Evolutionary conservation across 1,139 yeast genomes (phyloP).

Genomic region (Hansenula lynferdii): DNA sequence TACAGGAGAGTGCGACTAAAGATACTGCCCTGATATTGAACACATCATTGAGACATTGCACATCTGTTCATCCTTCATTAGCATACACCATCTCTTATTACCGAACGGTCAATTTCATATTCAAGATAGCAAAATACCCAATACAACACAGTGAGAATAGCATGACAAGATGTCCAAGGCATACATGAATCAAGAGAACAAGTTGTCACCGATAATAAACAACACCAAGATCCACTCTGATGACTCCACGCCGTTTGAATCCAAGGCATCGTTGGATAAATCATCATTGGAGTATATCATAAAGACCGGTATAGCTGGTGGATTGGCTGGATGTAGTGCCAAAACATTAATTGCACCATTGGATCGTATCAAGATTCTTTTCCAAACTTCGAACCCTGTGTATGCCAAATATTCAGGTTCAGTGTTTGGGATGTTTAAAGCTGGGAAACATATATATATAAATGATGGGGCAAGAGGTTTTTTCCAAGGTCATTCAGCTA

Average conservation of each 20-base stretch:
- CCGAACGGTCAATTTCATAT: too few species aligned
- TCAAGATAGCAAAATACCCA: too few species aligned
- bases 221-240: conserved; percentile 13
- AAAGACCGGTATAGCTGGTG: conserved; percentile 90
- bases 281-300: conserved; percentile 74
- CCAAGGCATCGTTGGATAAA: conserved; percentile 40
- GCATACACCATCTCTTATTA: too few species aligned
- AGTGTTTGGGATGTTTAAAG: conserved; percentile 67
- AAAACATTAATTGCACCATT: conserved; percentile 93
- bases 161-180: not conserved
- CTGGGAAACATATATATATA: conserved; percentile 60
- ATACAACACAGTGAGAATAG: not conserved
- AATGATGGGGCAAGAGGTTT: conserved; percentile 79
- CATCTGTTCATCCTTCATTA: too few species aligned
- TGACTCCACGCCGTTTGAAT: conserved; percentile 16
- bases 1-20: too few species aligned
- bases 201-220: conserved; percentile 4
- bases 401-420: conserved; percentile 79
- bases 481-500: conserved; percentile 94
- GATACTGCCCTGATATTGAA: too few species aligned
- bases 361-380: conserved; percentile 89
- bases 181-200: conserved; percentile 1
- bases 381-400: conserved; percentile 93
- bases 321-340: conserved; percentile 93
- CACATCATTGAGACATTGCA: too few species aligned